Conservation (phyloP, 2,329 filamentous ascomycete species). For the Pseudopyrenochaeta lycopersici region DNA sequence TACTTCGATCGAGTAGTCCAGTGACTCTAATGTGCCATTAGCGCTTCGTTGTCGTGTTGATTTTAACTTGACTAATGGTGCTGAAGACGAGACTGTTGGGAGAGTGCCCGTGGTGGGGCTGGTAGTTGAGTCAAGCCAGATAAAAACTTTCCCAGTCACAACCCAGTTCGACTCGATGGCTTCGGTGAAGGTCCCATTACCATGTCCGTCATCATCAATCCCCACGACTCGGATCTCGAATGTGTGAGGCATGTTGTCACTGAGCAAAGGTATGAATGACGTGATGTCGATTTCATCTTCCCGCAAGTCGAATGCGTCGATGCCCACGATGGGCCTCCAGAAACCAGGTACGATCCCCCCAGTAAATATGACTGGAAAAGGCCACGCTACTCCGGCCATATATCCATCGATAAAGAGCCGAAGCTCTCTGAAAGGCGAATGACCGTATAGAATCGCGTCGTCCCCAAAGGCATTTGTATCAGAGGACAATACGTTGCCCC, state of each 20-base stretch:
- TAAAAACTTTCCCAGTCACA: conserved; percentile 79
- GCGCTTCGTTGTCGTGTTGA: conserved; percentile 57
- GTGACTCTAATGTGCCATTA: conserved; percentile 66
- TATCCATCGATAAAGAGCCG: conserved; percentile 77
- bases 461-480: conserved; percentile 67
- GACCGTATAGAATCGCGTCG: conserved; percentile 69
- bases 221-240: conserved; percentile 75
- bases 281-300: conserved; percentile 86
- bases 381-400: conserved; percentile 80
- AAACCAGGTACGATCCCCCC: conserved; percentile 80
- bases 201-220: conserved; percentile 65
- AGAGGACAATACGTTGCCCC: conserved; percentile 75
- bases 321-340: conserved; percentile 80
- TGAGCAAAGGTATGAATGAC: conserved; percentile 75
- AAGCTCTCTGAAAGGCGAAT: conserved; percentile 79
- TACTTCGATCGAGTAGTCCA: conserved; percentile 68
- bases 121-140: conserved; percentile 70
- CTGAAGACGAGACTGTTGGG: conserved; percentile 46
- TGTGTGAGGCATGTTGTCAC: conserved; percentile 70
- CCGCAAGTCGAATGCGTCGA: conserved; percentile 79
- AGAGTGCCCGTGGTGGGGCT: conserved; percentile 62
- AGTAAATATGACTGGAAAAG: conserved; percentile 83
- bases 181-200: conserved; percentile 59
- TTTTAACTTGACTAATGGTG: conserved; percentile 61
- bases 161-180: conserved; percentile 75